Evolutionary conservation across 768 basidiomycete genomes (phyloP).

Genomic region (Hirschioporus abietinus): DNA sequence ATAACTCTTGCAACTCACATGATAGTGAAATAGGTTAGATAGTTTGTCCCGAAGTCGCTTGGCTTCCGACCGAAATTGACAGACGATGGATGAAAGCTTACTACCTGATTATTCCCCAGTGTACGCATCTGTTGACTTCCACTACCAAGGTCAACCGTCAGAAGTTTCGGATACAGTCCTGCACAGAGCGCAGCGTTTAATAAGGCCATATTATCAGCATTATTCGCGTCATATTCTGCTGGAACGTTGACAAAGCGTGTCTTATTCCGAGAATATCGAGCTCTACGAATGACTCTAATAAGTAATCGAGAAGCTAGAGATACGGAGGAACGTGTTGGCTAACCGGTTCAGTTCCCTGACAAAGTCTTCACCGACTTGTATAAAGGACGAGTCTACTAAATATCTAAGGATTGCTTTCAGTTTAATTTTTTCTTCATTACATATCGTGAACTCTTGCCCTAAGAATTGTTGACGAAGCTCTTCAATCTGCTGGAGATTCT

Average conservation of each 20-base stretch:
- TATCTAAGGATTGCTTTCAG: constrained; percentile 43
- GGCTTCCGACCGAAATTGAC: constrained; percentile 75
- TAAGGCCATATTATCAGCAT: constrained; percentile 51
- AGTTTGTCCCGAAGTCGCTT: constrained; percentile 65
- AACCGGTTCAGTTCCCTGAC: constrained; percentile 68
- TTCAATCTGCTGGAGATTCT: constrained; percentile 95
- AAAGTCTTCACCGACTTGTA: constrained; percentile 60
- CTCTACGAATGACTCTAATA: constrained; percentile 30
- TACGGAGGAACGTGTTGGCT: constrained; percentile 6
- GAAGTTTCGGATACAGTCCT: constrained; percentile 87
- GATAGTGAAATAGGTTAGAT: constrained; percentile 82
- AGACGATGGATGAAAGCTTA: constrained; percentile 85
- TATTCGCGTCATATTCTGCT: constrained; percentile 61
- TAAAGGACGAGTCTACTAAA: constrained; percentile 83
- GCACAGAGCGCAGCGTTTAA: constrained; percentile 80
- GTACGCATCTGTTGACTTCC: constrained; percentile 59
- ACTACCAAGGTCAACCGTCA: constrained; percentile 56
- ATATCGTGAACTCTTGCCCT: constrained; percentile 35
- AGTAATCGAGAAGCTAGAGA: constrained; percentile 5
- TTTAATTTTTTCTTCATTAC: constrained; percentile 1
- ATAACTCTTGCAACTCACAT: constrained; percentile 46
- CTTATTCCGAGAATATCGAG: constrained; percentile 67
- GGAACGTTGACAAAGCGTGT: constrained; percentile 77
- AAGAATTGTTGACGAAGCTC: constrained; percentile 90
- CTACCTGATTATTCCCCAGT: constrained; percentile 73